These are phyloP conservation scores for Cladosporium sp. DNA, from an alignment of 2,329 filamentous ascomycete species.

Conservation along the genomic window DNA sequence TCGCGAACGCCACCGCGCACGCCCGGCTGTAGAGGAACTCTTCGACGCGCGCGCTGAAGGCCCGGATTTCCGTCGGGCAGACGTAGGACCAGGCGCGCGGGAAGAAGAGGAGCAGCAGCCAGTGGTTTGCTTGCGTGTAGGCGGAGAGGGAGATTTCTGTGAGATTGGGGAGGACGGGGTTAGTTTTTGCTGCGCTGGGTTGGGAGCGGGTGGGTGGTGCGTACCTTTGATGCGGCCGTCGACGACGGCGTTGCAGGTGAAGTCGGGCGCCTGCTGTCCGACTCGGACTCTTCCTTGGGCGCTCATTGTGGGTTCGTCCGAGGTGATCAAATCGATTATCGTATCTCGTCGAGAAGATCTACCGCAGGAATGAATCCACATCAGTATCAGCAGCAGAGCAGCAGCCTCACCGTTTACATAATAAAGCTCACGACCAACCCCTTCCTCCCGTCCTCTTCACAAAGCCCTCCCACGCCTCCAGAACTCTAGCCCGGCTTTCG, in stretches of 20 bases:
- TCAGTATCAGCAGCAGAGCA: no score
- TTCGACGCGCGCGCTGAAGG: constrained; percentile 56
- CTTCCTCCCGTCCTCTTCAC: no score
- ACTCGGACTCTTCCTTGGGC: constrained; percentile 16
- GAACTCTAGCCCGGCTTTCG: no score
- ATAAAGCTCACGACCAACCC: no score
- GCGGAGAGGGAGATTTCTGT: constrained; percentile 25
- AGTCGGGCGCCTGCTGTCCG: constrained; percentile 25
- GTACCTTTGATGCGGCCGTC: constrained; percentile 27
- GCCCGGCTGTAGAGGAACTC: constrained; percentile 53
- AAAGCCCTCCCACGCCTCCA: no score
- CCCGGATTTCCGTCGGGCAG: constrained; percentile 60
- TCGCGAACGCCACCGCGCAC: constrained; percentile 54
- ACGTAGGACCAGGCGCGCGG: constrained; percentile 65
- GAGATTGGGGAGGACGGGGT: no score
- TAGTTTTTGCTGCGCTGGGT: constrained; percentile 4
- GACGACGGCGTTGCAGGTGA: constrained; percentile 24
- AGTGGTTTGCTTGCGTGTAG: constrained; percentile 37
- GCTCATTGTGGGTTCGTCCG: no score
- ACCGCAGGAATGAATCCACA: no score
- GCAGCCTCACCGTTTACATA: no score
- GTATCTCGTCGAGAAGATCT: no score
- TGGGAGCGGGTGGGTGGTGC: not conserved
- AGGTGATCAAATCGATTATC: no score
- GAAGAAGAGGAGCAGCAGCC: constrained; percentile 61